Conservation (phyloP, 352 stramenopile species). For the Pythium graminicola region DNA sequence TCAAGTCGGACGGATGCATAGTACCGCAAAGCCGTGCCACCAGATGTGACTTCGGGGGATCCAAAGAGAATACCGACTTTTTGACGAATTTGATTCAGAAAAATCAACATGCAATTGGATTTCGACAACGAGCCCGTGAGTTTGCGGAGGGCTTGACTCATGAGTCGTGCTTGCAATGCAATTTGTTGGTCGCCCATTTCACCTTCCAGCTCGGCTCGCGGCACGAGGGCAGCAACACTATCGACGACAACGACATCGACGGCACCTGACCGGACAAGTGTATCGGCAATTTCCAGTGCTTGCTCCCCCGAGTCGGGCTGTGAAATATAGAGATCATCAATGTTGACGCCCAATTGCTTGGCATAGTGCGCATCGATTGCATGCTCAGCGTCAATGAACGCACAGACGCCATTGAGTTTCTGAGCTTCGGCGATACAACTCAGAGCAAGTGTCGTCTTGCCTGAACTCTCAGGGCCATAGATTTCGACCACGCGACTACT, state of each 20-base stretch:
- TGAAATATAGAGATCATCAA: slow-evolving; percentile 94
- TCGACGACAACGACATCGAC: slow-evolving; percentile 98
- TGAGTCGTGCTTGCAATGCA: slow-evolving; percentile 95
- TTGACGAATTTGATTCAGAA: slow-evolving; percentile 97
- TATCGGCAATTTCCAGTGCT: slow-evolving; percentile 98
- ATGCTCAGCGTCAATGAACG: slow-evolving; percentile 99
- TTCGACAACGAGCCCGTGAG: slow-evolving; percentile 93
- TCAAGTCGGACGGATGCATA: slow-evolving; percentile 92
- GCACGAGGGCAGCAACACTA: slow-evolving; percentile 95
- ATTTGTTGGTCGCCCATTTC: slow-evolving; percentile 97
- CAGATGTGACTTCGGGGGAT: slow-evolving; percentile 95
- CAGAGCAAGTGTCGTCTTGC: slow-evolving; percentile 97
- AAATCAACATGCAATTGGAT: slow-evolving; percentile 96
- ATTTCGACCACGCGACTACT: slow-evolving; percentile 96
- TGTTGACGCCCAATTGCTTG: slow-evolving; percentile 89
- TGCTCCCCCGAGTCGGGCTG: slow-evolving; percentile 98
- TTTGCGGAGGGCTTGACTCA: slow-evolving; percentile 97
- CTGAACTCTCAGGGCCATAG: slow-evolving; percentile 96
- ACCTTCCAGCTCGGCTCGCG: slow-evolving; percentile 92
- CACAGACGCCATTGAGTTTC: slow-evolving; percentile 89
- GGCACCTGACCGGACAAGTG: slow-evolving; percentile 92
- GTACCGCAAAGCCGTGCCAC: slow-evolving; percentile 79
- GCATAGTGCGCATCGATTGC: slow-evolving; percentile 97
- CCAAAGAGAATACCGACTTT: slow-evolving; percentile 98
- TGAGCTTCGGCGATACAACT: slow-evolving; percentile 96